A percentile compares a stretch with the other conserved stretches of the same genome.
Conservation (phyloP, 2,329 filamentous ascomycete species). For the Talaromyces amestolkiae region DNA sequence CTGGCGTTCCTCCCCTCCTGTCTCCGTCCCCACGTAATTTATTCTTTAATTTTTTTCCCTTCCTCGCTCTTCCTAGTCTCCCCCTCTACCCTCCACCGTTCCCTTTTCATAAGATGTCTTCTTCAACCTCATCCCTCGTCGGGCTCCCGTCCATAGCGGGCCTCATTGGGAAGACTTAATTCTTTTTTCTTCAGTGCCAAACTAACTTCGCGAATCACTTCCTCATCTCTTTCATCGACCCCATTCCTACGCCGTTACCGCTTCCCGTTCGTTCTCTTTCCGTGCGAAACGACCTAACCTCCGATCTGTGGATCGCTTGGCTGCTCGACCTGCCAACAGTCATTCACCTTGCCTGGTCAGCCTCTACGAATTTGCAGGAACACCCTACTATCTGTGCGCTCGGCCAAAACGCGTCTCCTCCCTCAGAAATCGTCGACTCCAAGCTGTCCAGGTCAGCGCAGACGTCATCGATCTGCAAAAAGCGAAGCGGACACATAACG, state of each 20-base stretch:
- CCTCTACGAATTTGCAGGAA: not conserved
- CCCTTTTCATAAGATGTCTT: conserved; percentile 35
- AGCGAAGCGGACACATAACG: not conserved
- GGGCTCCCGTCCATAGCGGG: conserved; percentile 45
- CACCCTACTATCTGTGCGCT: not conserved
- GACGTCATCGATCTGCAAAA: conserved; percentile 9
- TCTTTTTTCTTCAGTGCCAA: conserved; percentile 19
- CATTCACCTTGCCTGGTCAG: not conserved
- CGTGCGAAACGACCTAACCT: conserved; percentile 3
- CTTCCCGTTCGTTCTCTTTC: conserved; percentile 15
- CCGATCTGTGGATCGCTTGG: conserved; percentile 16
- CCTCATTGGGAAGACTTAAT: conserved; percentile 45
- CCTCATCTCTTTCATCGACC: not conserved
- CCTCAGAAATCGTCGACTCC: not conserved
- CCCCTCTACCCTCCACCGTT: conserved; percentile 24
- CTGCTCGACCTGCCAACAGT: conserved; percentile 11
- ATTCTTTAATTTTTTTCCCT: conserved; percentile 20
- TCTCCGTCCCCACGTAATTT: conserved; percentile 20
- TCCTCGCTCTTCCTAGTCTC: conserved; percentile 10
- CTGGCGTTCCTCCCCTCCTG: not conserved
- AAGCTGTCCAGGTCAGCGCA: not conserved
- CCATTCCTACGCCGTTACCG: conserved; percentile 20
- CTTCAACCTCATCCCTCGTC: conserved; percentile 32
- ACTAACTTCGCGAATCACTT: conserved; percentile 20
- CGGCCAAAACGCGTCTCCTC: not conserved